phyloP scores from a whole-genome alignment of 2,329 filamentous ascomycete genomes.

The Bipolaris victoriae region DNA sequence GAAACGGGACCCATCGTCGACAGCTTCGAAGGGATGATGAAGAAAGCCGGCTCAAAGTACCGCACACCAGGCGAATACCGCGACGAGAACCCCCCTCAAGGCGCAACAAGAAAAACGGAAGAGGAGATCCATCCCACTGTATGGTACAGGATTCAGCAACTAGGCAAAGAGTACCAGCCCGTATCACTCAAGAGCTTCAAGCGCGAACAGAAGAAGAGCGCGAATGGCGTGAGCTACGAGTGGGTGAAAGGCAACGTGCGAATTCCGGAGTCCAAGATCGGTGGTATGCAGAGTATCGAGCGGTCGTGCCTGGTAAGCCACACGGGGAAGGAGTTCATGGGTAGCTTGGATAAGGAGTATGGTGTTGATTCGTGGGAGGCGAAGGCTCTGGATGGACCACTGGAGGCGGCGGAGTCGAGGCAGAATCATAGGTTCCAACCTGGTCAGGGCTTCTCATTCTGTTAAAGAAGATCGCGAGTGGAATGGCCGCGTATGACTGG shows the following conservation, averaged over 20 bases:
- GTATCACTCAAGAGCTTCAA: constrained; percentile 4
- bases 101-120: not conserved
- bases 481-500: no score
- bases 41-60: constrained; percentile 9
- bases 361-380: not conserved
- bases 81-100: not conserved
- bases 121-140: constrained; percentile 7
- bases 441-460: not conserved
- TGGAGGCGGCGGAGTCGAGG: not conserved
- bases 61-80: constrained; percentile 7
- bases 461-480: no score
- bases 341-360: not conserved
- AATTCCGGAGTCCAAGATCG: not conserved
- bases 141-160: not conserved
- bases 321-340: not conserved
- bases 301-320: not conserved
- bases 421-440: not conserved
- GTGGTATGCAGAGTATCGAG: not conserved
- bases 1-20: constrained; percentile 13
- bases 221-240: not conserved
- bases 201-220: not conserved
- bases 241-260: not conserved
- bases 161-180: not conserved
- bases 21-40: constrained; percentile 16
- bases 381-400: not conserved